Conservation (phyloP, 495 filamentous ascomycete species). For the Diplogelasinospora grovesii region DNA sequence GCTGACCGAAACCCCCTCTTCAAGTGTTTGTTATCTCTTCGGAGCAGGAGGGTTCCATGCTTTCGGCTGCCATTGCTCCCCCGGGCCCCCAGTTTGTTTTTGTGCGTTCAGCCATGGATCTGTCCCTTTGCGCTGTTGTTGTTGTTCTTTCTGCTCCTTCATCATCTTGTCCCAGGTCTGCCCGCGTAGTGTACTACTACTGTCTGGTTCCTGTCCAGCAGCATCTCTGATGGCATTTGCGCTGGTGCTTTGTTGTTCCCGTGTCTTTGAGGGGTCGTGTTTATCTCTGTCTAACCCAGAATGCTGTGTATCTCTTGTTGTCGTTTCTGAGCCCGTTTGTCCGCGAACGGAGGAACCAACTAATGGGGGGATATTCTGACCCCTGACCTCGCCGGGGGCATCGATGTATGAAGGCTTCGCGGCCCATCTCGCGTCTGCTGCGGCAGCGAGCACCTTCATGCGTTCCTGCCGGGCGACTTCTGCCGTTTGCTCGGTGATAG, state of each 20-base stretch:
- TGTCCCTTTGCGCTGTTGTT: constrained; percentile 13
- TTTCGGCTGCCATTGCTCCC: constrained; percentile 72
- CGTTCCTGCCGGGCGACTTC: constrained; percentile 62
- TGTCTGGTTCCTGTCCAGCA: constrained; percentile 8
- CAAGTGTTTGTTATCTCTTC: too few species aligned
- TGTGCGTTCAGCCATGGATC: constrained; percentile 50
- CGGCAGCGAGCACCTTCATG: constrained; percentile 66
- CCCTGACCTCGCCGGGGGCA: too few species aligned
- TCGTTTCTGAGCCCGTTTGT: too few species aligned
- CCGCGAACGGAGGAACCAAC: too few species aligned
- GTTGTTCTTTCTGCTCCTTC: constrained; percentile 16
- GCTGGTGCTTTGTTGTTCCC: neutral
- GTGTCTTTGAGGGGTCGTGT: too few species aligned
- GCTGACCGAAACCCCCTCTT: too few species aligned
- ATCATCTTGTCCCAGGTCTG: constrained; percentile 23
- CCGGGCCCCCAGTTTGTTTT: constrained; percentile 50
- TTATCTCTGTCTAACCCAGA: too few species aligned
- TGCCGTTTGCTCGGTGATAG: constrained; percentile 62
- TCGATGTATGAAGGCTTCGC: constrained; percentile 51
- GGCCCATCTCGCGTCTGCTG: constrained; percentile 82
- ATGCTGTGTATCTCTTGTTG: too few species aligned
- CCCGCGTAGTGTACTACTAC: too few species aligned
- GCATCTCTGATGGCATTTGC: neutral
- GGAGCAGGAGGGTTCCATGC: constrained; percentile 54
- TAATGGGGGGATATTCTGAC: too few species aligned